A percentile compares a stretch with the other conserved stretches of the same genome.
Evolutionary conservation across 441 rosid genomes (phyloP).

Genomic region (Codiaeum variegatum): DNA sequence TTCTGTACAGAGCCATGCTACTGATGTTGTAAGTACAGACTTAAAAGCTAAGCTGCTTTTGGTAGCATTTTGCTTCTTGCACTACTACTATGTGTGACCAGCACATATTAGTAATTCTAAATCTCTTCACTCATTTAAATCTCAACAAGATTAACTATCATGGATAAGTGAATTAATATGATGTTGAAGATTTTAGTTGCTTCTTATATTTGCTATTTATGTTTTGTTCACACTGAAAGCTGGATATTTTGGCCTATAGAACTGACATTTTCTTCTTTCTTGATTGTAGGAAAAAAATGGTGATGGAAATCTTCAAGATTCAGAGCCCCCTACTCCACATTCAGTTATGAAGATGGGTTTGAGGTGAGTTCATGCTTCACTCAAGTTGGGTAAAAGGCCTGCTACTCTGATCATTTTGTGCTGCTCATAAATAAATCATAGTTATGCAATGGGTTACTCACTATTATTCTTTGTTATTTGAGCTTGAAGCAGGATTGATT

Average conservation of each 20-base stretch:
- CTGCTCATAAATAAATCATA: background rate
- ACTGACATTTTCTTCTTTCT: conserved; percentile 17
- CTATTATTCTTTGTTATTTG: conserved; percentile 7
- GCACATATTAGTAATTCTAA: background rate
- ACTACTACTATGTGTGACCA: background rate
- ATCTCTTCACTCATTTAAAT: background rate
- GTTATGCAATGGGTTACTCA: background rate
- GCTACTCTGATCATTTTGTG: background rate
- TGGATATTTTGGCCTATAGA: conserved; percentile 5
- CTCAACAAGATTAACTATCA: background rate
- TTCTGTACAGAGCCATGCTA: background rate
- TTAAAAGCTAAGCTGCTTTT: background rate
- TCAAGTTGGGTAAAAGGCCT: background rate
- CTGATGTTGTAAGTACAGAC: background rate
- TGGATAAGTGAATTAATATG: background rate
- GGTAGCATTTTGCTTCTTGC: background rate
- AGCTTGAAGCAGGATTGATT: background rate
- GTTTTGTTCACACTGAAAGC: conserved; percentile 6
- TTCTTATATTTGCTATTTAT: conserved; percentile 5
- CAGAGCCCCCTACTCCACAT: conserved; percentile 96
- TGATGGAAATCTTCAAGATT: conserved; percentile 77
- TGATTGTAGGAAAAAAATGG: conserved; percentile 81
- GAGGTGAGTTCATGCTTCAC: conserved; percentile 51
- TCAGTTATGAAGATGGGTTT: conserved; percentile 75
- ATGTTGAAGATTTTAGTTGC: background rate